Percentiles rank a stretch among this genome's conserved stretches.
These are phyloP conservation scores for Botrytis fragariae DNA, from an alignment of 2,329 filamentous ascomycete species.

Conservation along the genomic window DNA sequence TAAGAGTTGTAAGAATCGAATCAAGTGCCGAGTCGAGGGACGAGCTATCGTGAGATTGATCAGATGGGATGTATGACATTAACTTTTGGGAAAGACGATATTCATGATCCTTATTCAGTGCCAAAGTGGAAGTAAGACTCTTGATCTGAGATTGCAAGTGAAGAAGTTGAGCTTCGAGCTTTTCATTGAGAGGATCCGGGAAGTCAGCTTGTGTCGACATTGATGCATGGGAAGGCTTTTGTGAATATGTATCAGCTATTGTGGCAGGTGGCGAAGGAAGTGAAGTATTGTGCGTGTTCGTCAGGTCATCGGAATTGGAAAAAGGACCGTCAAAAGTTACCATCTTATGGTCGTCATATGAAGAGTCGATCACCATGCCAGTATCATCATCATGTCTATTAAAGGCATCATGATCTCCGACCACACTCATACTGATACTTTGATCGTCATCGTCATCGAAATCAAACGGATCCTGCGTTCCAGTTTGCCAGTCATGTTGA, in stretches of 20 bases:
- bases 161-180: slow-evolving; percentile 31
- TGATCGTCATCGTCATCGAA: slow-evolving; percentile 30
- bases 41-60: slow-evolving; percentile 31
- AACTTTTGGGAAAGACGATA: slow-evolving; percentile 34
- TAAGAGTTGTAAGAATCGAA: slow-evolving; percentile 36
- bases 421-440: slow-evolving; percentile 39
- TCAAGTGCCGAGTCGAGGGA: slow-evolving; percentile 37
- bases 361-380: slow-evolving; percentile 4
- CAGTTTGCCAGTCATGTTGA: slow-evolving; percentile 49
- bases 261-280: slow-evolving; percentile 38
- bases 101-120: slow-evolving; percentile 33
- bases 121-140: slow-evolving; percentile 31
- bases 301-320: slow-evolving; percentile 27
- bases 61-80: slow-evolving; percentile 30
- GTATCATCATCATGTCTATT: neutral
- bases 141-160: slow-evolving; percentile 31
- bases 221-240: slow-evolving; percentile 23
- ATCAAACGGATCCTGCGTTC: slow-evolving; percentile 46
- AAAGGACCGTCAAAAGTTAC: slow-evolving; percentile 20
- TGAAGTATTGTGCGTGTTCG: slow-evolving; percentile 34
- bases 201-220: slow-evolving; percentile 30
- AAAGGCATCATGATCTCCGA: slow-evolving; percentile 25
- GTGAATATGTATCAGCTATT: slow-evolving; percentile 35
- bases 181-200: slow-evolving; percentile 31
- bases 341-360: slow-evolving; percentile 3